Evolutionary conservation across 305 asterid species (phyloP).

Genomic region (Solanum hybrid): DNA sequence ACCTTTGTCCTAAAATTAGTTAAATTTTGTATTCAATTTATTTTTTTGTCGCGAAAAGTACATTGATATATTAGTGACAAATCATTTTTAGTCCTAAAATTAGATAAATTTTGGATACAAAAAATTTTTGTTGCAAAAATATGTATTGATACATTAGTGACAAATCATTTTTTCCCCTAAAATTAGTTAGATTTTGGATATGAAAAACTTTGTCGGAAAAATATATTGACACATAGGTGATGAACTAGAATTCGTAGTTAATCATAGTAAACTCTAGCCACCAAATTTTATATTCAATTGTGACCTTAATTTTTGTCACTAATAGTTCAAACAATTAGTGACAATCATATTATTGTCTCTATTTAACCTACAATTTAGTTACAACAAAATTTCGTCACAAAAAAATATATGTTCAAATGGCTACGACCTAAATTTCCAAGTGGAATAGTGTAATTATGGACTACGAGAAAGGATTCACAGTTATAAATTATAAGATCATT

Average conservation of each 20-base stretch:
- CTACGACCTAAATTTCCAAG: neutral
- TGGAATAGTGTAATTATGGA: neutral
- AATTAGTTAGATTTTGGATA: neutral
- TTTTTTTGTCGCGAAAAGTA: no score
- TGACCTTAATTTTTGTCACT: neutral
- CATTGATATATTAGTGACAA: neutral
- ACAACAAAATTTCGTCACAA: neutral
- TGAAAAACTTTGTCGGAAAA: neutral
- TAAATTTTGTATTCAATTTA: neutral
- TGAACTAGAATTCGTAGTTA: no score
- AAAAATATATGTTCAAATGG: neutral
- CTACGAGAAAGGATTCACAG: neutral
- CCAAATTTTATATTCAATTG: neutral
- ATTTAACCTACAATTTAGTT: neutral
- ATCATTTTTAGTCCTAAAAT: neutral
- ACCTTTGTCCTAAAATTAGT: neutral
- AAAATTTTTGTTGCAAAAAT: neutral
- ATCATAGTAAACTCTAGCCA: neutral
- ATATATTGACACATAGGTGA: neutral
- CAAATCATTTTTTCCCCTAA: no score
- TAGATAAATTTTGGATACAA: neutral
- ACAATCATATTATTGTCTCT: no score
- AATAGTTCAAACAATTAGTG: neutral
- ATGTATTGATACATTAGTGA: no score
- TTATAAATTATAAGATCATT: no score